These are phyloP conservation scores for Rhynchospora pubera DNA, from an alignment of 176 grass and related monocot species.

Conservation along the genomic window DNA sequence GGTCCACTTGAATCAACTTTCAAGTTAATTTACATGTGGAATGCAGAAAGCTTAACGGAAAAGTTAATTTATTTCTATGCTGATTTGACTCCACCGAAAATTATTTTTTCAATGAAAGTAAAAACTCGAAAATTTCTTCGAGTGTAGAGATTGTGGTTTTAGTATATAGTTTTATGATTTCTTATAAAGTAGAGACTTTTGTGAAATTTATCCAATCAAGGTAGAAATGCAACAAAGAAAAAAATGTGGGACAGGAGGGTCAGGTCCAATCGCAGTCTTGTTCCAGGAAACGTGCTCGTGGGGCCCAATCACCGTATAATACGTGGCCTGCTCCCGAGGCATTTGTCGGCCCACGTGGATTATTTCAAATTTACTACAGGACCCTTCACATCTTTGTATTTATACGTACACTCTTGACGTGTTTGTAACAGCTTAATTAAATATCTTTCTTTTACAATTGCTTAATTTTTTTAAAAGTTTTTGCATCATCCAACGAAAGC, in stretches of 20 bases:
- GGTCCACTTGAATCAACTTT: too few relatives aligned
- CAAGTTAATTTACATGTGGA: too few relatives aligned
- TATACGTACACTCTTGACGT: background rate
- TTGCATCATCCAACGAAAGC: too few relatives aligned
- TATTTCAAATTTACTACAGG: background rate
- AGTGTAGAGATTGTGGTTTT: background rate
- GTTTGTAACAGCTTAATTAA: too few relatives aligned
- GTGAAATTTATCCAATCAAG: too few relatives aligned
- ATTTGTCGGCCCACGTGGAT: slow-evolving; percentile 9
- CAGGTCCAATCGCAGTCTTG: background rate
- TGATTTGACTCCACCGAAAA: too few relatives aligned
- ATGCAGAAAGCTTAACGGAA: too few relatives aligned
- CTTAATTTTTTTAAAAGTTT: background rate
- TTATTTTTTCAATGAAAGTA: too few relatives aligned
- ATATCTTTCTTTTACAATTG: too few relatives aligned
- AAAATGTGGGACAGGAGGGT: background rate
- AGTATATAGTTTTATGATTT: background rate
- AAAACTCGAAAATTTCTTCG: too few relatives aligned
- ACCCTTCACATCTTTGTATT: background rate
- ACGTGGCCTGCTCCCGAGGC: slow-evolving; percentile 14
- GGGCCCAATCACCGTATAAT: background rate
- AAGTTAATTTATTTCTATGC: too few relatives aligned
- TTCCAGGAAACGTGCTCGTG: background rate
- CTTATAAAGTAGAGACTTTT: too few relatives aligned
- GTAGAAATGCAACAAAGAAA: background rate